Evolutionary conservation across 2,329 filamentous ascomycete genomes (phyloP).

Genomic region (Xylaria sp.): DNA sequence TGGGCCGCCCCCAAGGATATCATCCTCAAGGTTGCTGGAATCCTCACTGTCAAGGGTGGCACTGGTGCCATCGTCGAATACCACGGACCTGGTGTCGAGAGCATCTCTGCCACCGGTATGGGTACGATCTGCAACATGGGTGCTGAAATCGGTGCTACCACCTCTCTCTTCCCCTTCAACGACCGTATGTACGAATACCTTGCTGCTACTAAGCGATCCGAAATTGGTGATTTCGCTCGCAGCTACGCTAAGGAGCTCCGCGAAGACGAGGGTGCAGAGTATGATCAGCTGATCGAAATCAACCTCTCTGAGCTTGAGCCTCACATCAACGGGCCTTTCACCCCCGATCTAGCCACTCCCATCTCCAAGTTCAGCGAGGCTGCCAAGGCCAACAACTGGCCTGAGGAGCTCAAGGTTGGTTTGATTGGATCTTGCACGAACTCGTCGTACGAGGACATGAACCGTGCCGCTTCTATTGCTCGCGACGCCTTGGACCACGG

Average conservation of each 20-base stretch:
- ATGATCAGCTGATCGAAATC: conserved; percentile 95
- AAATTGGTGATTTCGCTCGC: conserved; percentile 90
- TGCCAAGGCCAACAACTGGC: conserved; percentile 94
- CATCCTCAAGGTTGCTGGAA: conserved; percentile 95
- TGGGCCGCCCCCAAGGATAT: conserved; percentile 96
- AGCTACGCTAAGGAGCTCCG: conserved; percentile 83
- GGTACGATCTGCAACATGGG: conserved; percentile 78
- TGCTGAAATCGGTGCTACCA: conserved; percentile 83
- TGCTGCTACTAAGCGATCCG: conserved; percentile 83
- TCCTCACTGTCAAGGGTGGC: conserved; percentile 96
- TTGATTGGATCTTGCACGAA: conserved; percentile 99
- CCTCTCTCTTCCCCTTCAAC: conserved; percentile 96
- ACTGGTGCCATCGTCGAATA: conserved; percentile 91
- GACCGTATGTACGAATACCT: conserved; percentile 98
- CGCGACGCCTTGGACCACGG: conserved; percentile 90
- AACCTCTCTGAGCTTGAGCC: conserved; percentile 95
- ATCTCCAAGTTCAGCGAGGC: conserved; percentile 97
- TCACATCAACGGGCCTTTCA: conserved; percentile 99
- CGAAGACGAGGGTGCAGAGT: conserved; percentile 89
- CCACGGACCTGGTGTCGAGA: conserved; percentile 71
- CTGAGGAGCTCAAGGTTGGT: conserved; percentile 93
- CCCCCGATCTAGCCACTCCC: conserved; percentile 94
- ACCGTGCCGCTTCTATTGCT: conserved; percentile 87
- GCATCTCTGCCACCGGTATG: conserved; percentile 83
- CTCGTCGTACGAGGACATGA: conserved; percentile 86